Evolutionary conservation across 1,139 yeast species (phyloP).

Genomic region (Suhomyces bribrorum): DNA sequence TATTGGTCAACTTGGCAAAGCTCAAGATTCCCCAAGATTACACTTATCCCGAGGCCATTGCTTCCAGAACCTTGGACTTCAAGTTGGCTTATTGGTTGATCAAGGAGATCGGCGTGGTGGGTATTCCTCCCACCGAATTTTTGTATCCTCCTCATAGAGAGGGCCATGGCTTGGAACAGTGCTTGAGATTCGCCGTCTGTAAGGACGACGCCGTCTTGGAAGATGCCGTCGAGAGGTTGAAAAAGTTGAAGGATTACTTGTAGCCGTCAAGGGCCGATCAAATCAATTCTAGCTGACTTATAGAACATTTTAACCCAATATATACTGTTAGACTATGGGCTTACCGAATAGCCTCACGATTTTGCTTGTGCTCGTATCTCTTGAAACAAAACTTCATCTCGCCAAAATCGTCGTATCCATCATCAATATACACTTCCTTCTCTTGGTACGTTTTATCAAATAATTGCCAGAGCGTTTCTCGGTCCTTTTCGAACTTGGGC

Average conservation of each 20-base stretch:
- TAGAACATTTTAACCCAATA: too few species aligned
- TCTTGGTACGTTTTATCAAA: constrained; percentile 35
- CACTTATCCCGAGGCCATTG: constrained; percentile 68
- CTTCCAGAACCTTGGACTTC: constrained; percentile 72
- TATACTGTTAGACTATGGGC: too few species aligned
- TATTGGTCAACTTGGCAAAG: constrained; percentile 82
- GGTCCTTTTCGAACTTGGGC: constrained; percentile 61
- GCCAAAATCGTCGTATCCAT: constrained; percentile 89
- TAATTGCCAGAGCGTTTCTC: constrained; percentile 59
- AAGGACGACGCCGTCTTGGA: constrained; percentile 79
- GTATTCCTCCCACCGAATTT: constrained; percentile 96
- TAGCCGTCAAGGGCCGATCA: too few species aligned
- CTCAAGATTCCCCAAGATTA: constrained; percentile 76
- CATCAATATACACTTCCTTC: constrained; percentile 39
- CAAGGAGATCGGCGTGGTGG: constrained; percentile 88
- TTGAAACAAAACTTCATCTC: constrained; percentile 62
- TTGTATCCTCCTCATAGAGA: constrained; percentile 59
- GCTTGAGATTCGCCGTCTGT: constrained; percentile 93
- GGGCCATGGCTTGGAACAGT: constrained; percentile 76
- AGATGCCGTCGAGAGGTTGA: constrained; percentile 78
- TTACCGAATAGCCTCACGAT: too few species aligned
- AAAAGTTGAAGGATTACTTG: constrained; percentile 61
- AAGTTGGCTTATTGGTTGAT: constrained; percentile 90
- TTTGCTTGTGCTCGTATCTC: constrained; percentile 22
- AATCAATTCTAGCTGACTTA: too few species aligned